These are phyloP conservation scores for Scedosporium boydii DNA, from an alignment of 2,329 filamentous ascomycete species.

Conservation along the genomic window DNA sequence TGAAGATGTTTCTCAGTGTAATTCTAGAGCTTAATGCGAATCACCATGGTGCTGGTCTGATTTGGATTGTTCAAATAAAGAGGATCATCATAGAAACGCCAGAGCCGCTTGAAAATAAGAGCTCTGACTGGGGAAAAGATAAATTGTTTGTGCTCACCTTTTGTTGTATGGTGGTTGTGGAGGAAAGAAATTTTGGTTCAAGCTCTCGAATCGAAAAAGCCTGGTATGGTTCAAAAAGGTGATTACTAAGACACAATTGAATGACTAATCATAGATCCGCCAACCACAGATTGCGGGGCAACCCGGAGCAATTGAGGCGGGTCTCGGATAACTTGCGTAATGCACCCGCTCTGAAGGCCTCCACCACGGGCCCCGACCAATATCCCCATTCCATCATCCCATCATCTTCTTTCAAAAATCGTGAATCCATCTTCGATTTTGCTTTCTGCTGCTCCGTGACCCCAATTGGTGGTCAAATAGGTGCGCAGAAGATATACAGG, in stretches of 20 bases:
- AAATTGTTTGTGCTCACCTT: no score
- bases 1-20: slow-evolving; percentile 40
- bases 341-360: background rate
- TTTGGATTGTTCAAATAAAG: slow-evolving; percentile 50
- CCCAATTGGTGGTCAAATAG: background rate
- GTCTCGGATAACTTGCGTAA: background rate
- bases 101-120: background rate
- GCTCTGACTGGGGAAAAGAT: background rate
- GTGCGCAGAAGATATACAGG: slow-evolving; percentile 15
- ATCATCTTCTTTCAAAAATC: background rate
- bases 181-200: background rate
- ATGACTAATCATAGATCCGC: background rate
- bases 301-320: background rate
- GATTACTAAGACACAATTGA: background rate
- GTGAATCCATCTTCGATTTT: background rate
- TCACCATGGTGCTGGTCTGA: slow-evolving; percentile 51
- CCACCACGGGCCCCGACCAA: background rate
- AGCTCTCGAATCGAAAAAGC: background rate
- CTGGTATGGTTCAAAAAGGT: no score
- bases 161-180: background rate
- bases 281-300: slow-evolving; percentile 1
- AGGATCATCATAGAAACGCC: slow-evolving; percentile 32
- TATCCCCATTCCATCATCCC: background rate
- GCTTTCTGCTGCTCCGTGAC: background rate
- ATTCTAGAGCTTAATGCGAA: slow-evolving; percentile 37